These are phyloP conservation scores for Solanum pinnatisectum DNA, from an alignment of 257 asterid species.

Conservation along the genomic window DNA sequence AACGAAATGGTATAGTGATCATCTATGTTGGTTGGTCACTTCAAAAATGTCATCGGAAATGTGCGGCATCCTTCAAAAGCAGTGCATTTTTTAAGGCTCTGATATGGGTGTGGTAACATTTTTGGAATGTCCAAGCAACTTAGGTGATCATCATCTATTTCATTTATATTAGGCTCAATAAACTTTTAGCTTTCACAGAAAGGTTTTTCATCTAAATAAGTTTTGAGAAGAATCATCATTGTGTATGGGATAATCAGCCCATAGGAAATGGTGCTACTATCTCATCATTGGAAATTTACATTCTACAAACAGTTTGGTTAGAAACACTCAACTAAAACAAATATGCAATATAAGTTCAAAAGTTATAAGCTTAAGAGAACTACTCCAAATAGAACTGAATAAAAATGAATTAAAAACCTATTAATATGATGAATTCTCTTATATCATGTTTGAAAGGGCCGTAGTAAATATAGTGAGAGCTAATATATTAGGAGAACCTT, in stretches of 20 bases:
- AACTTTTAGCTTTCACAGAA: not conserved
- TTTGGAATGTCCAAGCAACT: not conserved
- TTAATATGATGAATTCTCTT: not conserved
- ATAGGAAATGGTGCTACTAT: not conserved
- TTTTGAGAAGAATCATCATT: not conserved
- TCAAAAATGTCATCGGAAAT: not conserved
- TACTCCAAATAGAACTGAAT: not conserved
- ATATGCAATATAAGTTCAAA: not conserved
- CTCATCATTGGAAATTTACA: not conserved
- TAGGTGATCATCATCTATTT: not conserved
- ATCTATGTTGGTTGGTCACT: not conserved
- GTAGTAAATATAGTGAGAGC: not conserved
- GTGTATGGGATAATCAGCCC: not conserved
- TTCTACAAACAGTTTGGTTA: not conserved
- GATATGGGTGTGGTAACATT: too few species aligned
- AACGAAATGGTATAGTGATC: not conserved
- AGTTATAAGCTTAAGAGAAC: not conserved
- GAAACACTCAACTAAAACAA: not conserved
- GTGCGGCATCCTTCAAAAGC: not conserved
- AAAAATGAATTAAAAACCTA: not conserved
- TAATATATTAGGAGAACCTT: constrained; percentile 55
- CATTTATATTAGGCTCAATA: not conserved
- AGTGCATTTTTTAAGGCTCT: not conserved
- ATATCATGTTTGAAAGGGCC: not conserved
- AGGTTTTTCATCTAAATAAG: not conserved